Evolutionary conservation across 352 stramenopile genomes (phyloP).

Genomic region (Saprolegnia parasitica): DNA sequence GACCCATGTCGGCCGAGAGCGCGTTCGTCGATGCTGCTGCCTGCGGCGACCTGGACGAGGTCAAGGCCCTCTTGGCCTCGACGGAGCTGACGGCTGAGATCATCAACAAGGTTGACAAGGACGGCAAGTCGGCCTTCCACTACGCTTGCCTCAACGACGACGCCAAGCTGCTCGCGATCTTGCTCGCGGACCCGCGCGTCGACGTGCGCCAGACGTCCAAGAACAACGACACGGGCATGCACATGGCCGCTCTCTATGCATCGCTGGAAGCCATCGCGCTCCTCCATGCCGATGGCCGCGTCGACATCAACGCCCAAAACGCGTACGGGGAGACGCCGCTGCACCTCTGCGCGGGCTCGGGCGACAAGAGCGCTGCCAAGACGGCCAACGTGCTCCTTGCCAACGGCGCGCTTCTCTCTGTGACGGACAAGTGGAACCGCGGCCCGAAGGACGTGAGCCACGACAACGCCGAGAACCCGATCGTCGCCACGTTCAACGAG

Average conservation of each 20-base stretch:
- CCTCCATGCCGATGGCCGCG: constrained; percentile 33
- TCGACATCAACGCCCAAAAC: constrained; percentile 34
- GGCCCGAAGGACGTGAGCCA: constrained; percentile 32
- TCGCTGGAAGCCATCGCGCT: constrained; percentile 33
- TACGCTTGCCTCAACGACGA: constrained; percentile 38
- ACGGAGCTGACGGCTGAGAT: constrained; percentile 11
- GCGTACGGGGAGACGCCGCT: constrained; percentile 37
- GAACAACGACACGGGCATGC: constrained; percentile 32
- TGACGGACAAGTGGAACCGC: constrained; percentile 35
- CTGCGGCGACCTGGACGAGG: constrained; percentile 32
- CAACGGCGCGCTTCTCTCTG: constrained; percentile 28
- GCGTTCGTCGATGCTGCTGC: constrained; percentile 33
- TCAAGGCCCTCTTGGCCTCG: constrained; percentile 30
- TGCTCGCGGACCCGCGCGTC: constrained; percentile 31
- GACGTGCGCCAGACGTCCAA: constrained; percentile 32
- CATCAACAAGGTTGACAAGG: constrained; percentile 35
- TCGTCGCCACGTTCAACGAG: constrained; percentile 33
- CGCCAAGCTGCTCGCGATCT: constrained; percentile 30
- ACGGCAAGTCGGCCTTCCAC: constrained; percentile 34
- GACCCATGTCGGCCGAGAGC: constrained; percentile 2
- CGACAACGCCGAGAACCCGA: constrained; percentile 37
- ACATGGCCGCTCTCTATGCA: constrained; percentile 36
- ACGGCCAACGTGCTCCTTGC: constrained; percentile 33
- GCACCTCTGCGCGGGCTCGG: constrained; percentile 35
- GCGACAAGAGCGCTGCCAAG: constrained; percentile 35